Conservation (phyloP, 495 filamentous ascomycete genomes). For the Podospora conica region DNA sequence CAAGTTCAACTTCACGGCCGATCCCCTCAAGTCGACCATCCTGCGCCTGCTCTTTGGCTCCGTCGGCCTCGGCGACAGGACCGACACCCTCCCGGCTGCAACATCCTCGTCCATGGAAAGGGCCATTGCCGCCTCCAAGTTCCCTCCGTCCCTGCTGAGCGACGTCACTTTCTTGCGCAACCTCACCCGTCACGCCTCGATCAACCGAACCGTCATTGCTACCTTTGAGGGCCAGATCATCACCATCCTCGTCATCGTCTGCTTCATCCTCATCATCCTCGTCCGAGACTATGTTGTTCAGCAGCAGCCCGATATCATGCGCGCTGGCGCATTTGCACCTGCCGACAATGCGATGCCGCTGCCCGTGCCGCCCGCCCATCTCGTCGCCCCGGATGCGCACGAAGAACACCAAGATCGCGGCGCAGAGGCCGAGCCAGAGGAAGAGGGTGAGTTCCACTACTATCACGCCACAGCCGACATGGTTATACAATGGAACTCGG, state of each 20-base stretch:
- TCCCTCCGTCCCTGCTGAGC: conserved; percentile 54
- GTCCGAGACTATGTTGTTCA: conserved; percentile 98
- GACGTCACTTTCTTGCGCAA: conserved; percentile 64
- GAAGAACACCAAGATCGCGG: conserved; percentile 11
- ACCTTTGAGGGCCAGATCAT: conserved; percentile 90
- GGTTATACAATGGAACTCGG: neutral
- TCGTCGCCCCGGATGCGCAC: neutral
- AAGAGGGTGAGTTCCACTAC: neutral
- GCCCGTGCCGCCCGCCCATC: conserved; percentile 24
- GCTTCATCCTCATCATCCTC: conserved; percentile 90
- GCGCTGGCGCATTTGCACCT: conserved; percentile 44
- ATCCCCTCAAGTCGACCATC: conserved; percentile 23
- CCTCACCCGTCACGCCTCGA: conserved; percentile 61
- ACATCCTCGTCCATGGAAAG: conserved; percentile 5
- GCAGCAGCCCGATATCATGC: conserved; percentile 77
- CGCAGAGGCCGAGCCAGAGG: conserved; percentile 7
- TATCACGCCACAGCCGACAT: neutral
- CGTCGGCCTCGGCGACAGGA: conserved; percentile 18
- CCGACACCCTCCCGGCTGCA: conserved; percentile 7
- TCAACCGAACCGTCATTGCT: conserved; percentile 78
- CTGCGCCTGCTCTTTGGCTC: conserved; percentile 27
- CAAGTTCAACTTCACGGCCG: conserved; percentile 23
- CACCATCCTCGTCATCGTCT: conserved; percentile 79
- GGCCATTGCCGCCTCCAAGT: neutral
- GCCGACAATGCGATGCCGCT: conserved; percentile 46